Evolutionary conservation across 2,329 filamentous ascomycete genomes (phyloP).

Genomic region (Colletotrichum sojae): DNA sequence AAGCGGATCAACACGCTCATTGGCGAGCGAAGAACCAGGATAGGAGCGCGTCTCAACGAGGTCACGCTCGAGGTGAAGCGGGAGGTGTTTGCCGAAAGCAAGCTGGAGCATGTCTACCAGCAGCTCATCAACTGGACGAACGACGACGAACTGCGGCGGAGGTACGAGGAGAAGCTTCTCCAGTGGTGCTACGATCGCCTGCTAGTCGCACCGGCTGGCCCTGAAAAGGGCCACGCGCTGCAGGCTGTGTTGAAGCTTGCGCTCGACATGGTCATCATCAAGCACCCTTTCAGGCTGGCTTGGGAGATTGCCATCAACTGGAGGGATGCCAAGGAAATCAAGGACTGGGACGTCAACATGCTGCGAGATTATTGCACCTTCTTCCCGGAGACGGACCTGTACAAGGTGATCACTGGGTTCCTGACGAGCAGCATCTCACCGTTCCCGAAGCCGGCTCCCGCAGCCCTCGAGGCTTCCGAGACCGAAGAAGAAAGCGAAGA

Average conservation of each 20-base stretch:
- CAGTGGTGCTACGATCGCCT: conserved; percentile 85
- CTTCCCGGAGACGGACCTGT: conserved; percentile 87
- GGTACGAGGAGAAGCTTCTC: conserved; percentile 92
- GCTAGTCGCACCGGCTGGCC: conserved; percentile 73
- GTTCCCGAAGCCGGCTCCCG: conserved; percentile 68
- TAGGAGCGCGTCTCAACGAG: conserved; percentile 86
- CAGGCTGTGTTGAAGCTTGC: conserved; percentile 82
- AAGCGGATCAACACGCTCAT: conserved; percentile 92
- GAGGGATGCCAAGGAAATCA: conserved; percentile 81
- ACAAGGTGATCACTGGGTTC: conserved; percentile 85
- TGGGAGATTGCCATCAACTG: conserved; percentile 95
- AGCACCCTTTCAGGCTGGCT: conserved; percentile 88
- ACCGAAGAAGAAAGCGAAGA: conserved; percentile 70
- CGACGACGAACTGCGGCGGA: conserved; percentile 86
- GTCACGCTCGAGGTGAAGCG: conserved; percentile 90
- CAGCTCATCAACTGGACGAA: conserved; percentile 90
- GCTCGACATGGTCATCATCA: conserved; percentile 95
- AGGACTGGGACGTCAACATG: conserved; percentile 83
- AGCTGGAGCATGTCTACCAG: conserved; percentile 84
- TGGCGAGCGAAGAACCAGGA: conserved; percentile 86
- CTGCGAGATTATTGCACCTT: conserved; percentile 85
- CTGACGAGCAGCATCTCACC: conserved; percentile 88
- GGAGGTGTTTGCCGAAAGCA: conserved; percentile 83
- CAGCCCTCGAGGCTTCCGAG: conserved; percentile 45
- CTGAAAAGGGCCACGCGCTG: conserved; percentile 78